Evolutionary conservation across 768 basidiomycete genomes (phyloP), one percentile per base, ranked within the genome.

Genomic region (Pleurotus tuoliensis): DNA sequence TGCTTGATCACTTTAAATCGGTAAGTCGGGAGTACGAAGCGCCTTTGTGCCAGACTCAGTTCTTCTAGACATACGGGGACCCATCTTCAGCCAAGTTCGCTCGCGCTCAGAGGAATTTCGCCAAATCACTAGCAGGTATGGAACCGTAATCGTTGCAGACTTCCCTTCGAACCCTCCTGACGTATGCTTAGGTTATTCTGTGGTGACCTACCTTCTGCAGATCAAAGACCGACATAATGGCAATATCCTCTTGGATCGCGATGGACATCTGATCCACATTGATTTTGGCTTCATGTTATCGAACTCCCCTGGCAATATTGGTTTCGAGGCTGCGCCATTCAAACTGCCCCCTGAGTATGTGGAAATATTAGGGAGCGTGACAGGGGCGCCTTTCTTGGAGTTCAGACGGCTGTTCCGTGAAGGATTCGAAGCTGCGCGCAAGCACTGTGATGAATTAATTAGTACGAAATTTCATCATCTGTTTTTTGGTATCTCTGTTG

Each of bases 241-340:
- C 27, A 99, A 98, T 67, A 98, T 99, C 54, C 82, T 99, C 4
- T 75, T 99, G 47, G 97, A 98, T 72, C 84, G 92, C 53, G 93
- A 97, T 34, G 97, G 97, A 0, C 95, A 95, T 63, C 77, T 97
- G 20, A 88, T 97, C 48, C 92, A 99, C 69, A 99, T 99, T 59
- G 97, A 98, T 70, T 99, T 98, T 68, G 97, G 97, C 2, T 98
- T 98, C 75, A 96, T 98, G 80, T 80, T 98, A 34, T 90, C 90
- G 43, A 98, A 98, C 70, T 94, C 95, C 1, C 97, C 97, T 0
- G 96, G 96, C 16, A 96, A 96, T 67, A 90, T 99, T 60, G 92
- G 96, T 24, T 98, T 99, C 69, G 97, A 99, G 73, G 96, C 95
- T n/a, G 95, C 97, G 2, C 97, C 97, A 1, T 99, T 99, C 81